Conservation (phyloP, 2,329 filamentous ascomycete species). For the Stemphylium lycopersici region DNA sequence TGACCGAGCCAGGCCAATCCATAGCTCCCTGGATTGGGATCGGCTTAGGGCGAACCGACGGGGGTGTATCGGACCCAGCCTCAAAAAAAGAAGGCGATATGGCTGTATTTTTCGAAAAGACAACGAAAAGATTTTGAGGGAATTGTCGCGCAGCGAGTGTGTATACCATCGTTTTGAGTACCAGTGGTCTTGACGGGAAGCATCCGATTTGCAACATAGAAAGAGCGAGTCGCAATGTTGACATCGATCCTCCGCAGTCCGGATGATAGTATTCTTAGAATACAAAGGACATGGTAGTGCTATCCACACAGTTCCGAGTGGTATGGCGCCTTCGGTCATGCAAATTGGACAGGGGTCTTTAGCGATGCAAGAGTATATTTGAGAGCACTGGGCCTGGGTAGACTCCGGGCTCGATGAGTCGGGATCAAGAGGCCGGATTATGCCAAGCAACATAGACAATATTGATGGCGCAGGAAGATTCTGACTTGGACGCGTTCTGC, state of each 20-base stretch:
- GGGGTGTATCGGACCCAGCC: neutral
- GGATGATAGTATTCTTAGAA: constrained; percentile 24
- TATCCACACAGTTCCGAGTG: constrained; percentile 31
- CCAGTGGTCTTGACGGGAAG: constrained; percentile 13
- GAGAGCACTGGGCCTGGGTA: constrained; percentile 41
- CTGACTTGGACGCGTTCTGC: constrained; percentile 42
- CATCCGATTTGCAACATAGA: constrained; percentile 20
- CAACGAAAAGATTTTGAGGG: constrained; percentile 9
- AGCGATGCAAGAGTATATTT: constrained; percentile 43
- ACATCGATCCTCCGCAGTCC: constrained; percentile 27
- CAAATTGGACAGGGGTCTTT: constrained; percentile 46
- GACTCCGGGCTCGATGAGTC: constrained; percentile 40
- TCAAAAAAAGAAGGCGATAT: constrained; percentile 1
- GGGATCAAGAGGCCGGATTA: constrained; percentile 41
- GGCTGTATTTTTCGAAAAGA: constrained; percentile 1
- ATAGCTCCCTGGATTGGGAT: constrained; percentile 18
- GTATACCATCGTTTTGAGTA: constrained; percentile 19
- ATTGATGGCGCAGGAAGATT: constrained; percentile 43
- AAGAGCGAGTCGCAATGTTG: constrained; percentile 18
- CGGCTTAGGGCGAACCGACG: constrained; percentile 12
- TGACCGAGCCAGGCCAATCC: constrained; percentile 39
- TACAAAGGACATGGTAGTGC: constrained; percentile 29
- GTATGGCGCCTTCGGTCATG: constrained; percentile 36
- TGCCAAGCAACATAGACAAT: constrained; percentile 46
- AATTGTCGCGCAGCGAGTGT: constrained; percentile 6